Conservation (phyloP, 371 early-diverging fungal species). For the Mucor mucedo region DNA sequence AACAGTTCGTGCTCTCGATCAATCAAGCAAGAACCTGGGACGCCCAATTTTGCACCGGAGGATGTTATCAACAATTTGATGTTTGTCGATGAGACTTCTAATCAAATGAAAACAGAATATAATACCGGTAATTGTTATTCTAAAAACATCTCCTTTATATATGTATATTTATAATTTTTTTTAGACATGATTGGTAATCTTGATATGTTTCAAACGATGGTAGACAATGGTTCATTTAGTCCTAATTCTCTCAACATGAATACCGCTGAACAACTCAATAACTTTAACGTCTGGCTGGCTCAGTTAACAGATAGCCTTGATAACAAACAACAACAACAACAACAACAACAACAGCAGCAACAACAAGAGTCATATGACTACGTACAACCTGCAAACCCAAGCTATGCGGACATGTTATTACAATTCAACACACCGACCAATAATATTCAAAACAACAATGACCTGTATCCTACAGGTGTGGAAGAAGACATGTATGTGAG, state of each 20-base stretch:
- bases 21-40: conserved; percentile 28
- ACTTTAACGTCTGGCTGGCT: conserved; percentile 23
- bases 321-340: conserved; percentile 9
- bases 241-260: conserved; percentile 21
- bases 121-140: conserved; percentile 22
- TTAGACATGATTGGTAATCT: conserved; percentile 31
- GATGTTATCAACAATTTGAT: conserved; percentile 25
- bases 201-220: conserved; percentile 24
- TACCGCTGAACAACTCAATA: conserved; percentile 22
- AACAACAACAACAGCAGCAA: conserved; percentile 15
- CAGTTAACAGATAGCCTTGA: conserved; percentile 28
- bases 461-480: conserved; percentile 1
- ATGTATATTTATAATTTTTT: conserved; percentile 1
- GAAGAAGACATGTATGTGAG: conserved; percentile 30
- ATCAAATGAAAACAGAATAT: conserved; percentile 31
- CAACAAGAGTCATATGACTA: conserved; percentile 4
- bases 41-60: conserved; percentile 15
- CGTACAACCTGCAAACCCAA: not conserved
- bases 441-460: not conserved
- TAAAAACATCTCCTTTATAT: not conserved
- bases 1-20: conserved; percentile 13
- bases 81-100: conserved; percentile 22
- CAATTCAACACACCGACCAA: conserved; percentile 22
- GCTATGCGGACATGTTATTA: conserved; percentile 22
- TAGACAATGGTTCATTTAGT: conserved; percentile 27